phyloP scores from a whole-genome alignment of 2,329 filamentous ascomycete genomes.

The Cytospora leucostoma region DNA sequence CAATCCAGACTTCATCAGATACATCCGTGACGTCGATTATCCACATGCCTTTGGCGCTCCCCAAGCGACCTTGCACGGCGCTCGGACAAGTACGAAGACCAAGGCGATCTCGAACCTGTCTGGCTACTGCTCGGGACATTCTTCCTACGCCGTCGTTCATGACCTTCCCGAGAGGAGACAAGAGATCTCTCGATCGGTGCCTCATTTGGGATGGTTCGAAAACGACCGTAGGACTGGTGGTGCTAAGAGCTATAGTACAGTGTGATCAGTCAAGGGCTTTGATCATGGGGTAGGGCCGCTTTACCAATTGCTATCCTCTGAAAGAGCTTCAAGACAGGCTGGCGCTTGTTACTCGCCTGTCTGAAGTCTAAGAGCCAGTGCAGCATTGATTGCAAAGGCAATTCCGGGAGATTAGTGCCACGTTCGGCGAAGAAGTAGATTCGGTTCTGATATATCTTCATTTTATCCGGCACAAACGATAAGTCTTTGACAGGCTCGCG shows the following conservation, averaged over 20 bases:
- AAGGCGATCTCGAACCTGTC: slow-evolving; percentile 51
- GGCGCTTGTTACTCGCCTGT: slow-evolving; percentile 41
- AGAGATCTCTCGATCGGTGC: slow-evolving; percentile 40
- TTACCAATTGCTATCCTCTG: slow-evolving; percentile 57
- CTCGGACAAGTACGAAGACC: slow-evolving; percentile 58
- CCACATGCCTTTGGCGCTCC: slow-evolving; percentile 77
- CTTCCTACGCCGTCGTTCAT: slow-evolving; percentile 69
- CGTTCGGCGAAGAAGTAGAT: slow-evolving; percentile 59
- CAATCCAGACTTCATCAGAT: slow-evolving; percentile 60
- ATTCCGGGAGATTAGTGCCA: slow-evolving; percentile 45
- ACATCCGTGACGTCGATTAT: slow-evolving; percentile 56
- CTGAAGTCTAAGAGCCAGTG: slow-evolving; percentile 54
- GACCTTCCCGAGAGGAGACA: slow-evolving; percentile 44
- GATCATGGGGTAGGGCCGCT: slow-evolving; percentile 27
- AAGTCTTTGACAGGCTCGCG: slow-evolving; percentile 43
- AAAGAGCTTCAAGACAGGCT: slow-evolving; percentile 59
- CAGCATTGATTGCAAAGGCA: slow-evolving; percentile 47
- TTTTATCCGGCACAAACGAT: slow-evolving; percentile 34
- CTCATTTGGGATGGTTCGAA: slow-evolving; percentile 51
- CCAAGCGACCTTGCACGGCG: slow-evolving; percentile 70
- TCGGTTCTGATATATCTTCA: slow-evolving; percentile 42
- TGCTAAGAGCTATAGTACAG: slow-evolving; percentile 48
- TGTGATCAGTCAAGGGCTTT: slow-evolving; percentile 6
- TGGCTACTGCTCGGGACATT: slow-evolving; percentile 63
- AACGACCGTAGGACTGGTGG: slow-evolving; percentile 48